Evolutionary conservation across 176 grass and related monocot species (phyloP), one percentile per base, ranked within the genome.

Genomic region (Oryza australiensis): DNA sequence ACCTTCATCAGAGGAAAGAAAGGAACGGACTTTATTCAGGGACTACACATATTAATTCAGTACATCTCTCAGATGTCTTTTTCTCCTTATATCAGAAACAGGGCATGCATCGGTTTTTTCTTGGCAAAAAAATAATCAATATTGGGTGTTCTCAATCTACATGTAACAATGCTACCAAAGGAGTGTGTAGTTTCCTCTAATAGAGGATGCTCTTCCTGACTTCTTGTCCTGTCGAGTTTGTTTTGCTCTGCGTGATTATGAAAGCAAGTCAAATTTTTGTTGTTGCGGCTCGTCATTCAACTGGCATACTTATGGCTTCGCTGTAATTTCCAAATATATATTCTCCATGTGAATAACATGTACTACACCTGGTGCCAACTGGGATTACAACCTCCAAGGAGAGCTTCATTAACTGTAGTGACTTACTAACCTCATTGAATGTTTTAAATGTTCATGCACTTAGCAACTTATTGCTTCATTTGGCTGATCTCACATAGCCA

Each of bases 71-170:
- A 53, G 18, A 53, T 53, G 49, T 53, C 16, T 7, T 53, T 18
- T 20, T 15, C 18, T 20, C 15, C 14, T 51, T 51, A 18, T 51
- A 51, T 53, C 49, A 53, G 18, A 53, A 22, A 53, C 4, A 53
- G 10, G 10, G 48, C 49, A 53, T 53, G 49, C 5, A 49, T 51
- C 48, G 49, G 49, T 53, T 34, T 62, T 62, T 59, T 37, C 2
- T 18, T 71, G 66, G 62, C 27, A 70, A 68, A 26, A 26, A 64
- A 71, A 24, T 59, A n/a, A 59, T 59, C 9, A 23, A 59, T 9
- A 45, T 30, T 14, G 49, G 60, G 33, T 10, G 73, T 82, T 71
- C 40, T 86, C 26, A 37, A 27, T 72, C 45, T 82, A 5, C 35
- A 13, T 62, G 28, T 30, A 83, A 63, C 76, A 79, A 57, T 76